phyloP scores from a whole-genome alignment of 371 early-diverging fungal genomes.

The Mortierella sp. region DNA sequence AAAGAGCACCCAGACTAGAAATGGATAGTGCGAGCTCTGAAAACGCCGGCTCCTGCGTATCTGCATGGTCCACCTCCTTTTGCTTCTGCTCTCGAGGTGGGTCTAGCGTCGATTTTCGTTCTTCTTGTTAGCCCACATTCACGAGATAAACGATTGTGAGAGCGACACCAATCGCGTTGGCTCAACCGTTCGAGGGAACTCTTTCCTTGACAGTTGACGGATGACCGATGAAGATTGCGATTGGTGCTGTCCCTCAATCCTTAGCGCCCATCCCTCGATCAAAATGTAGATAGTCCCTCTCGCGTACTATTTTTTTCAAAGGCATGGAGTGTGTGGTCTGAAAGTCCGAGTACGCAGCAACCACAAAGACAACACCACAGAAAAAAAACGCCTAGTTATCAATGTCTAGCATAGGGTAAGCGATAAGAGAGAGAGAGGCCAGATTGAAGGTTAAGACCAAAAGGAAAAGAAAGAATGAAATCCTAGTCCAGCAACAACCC shows the following conservation, averaged over 20 bases:
- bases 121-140: neutral
- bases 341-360: too few species aligned
- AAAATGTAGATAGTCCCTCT: neutral
- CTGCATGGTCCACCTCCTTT: neutral
- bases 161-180: neutral
- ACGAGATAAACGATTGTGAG: neutral
- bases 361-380: too few species aligned
- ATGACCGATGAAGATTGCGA: neutral
- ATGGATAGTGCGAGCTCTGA: neutral
- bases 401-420: neutral
- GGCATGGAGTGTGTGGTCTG: too few species aligned
- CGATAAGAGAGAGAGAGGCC: neutral
- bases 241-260: neutral
- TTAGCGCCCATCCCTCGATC: neutral
- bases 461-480: neutral
- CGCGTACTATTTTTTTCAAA: neutral
- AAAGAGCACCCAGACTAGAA: neutral
- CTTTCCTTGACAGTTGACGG: neutral
- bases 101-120: conserved; percentile 4
- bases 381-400: too few species aligned
- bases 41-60: neutral
- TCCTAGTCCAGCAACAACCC: neutral
- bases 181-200: neutral
- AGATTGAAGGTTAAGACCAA: neutral
- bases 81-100: neutral